Conservation (phyloP, 495 filamentous ascomycete species). For the Neurospora hispaniola region DNA sequence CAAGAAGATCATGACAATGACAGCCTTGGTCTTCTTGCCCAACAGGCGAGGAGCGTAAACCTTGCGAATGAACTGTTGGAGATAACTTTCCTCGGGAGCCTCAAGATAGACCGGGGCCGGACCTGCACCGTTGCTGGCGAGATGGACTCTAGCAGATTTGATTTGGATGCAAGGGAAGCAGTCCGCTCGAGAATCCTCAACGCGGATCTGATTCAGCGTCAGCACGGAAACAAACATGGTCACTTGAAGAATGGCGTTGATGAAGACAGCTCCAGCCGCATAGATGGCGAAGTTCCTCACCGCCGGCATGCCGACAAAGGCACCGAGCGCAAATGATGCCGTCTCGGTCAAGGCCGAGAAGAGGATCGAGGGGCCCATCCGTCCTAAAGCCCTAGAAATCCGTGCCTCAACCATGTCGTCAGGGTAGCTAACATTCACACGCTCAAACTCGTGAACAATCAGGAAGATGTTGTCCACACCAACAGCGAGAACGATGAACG, state of each 20-base stretch:
- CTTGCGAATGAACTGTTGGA: conserved; percentile 82
- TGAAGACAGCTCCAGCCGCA: conserved; percentile 89
- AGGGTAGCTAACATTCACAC: conserved; percentile 80
- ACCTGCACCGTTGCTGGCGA: conserved; percentile 28
- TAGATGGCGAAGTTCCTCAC: conserved; percentile 96
- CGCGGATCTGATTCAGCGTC: conserved; percentile 77
- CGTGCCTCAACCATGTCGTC: conserved; percentile 78
- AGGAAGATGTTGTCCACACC: conserved; percentile 99
- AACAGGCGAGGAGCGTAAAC: conserved; percentile 76
- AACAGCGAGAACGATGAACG: conserved; percentile 89
- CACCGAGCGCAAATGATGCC: conserved; percentile 81
- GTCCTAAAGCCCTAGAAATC: conserved; percentile 72
- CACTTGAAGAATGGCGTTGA: conserved; percentile 89
- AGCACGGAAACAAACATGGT: conserved; percentile 94
- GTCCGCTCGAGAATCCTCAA: conserved; percentile 78
- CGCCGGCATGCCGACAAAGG: conserved; percentile 92
- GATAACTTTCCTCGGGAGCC: conserved; percentile 62
- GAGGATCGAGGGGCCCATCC: conserved; percentile 95
- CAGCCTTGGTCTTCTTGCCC: conserved; percentile 63
- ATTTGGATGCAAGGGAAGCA: conserved; percentile 84
- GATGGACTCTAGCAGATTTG: conserved; percentile 45
- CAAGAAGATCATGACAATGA: conserved; percentile 67
- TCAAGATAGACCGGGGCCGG: conserved; percentile 42
- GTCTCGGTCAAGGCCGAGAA: conserved; percentile 91
- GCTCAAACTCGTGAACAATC: conserved; percentile 96